These are phyloP conservation scores for Aspergillus vadensis DNA, from an alignment of 2,329 filamentous ascomycete species.

Conservation along the genomic window DNA sequence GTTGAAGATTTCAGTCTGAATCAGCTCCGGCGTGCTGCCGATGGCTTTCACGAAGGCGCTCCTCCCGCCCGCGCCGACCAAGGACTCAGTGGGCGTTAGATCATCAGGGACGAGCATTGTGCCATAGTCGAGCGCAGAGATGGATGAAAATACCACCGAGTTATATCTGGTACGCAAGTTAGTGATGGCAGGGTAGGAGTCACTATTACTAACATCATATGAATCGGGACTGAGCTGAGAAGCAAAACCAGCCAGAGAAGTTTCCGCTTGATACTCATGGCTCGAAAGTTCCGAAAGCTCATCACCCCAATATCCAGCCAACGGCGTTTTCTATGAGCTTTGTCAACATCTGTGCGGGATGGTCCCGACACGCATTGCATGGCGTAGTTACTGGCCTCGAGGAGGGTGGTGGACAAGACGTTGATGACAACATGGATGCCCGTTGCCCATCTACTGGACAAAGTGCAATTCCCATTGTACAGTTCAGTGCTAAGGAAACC, in stretches of 20 bases:
- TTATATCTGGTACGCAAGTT: slow-evolving; percentile 14
- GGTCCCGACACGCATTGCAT: slow-evolving; percentile 57
- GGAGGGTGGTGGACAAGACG: slow-evolving; percentile 47
- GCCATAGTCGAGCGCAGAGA: slow-evolving; percentile 9
- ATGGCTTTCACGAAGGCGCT: neutral
- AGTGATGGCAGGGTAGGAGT: neutral
- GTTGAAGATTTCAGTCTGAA: slow-evolving; percentile 6
- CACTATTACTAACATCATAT: slow-evolving; percentile 13
- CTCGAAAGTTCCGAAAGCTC: slow-evolving; percentile 31
- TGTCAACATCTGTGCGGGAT: slow-evolving; percentile 52
- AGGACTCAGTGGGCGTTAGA: neutral
- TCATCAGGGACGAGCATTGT: slow-evolving; percentile 3
- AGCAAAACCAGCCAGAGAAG: slow-evolving; percentile 17
- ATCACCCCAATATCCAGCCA: slow-evolving; percentile 52
- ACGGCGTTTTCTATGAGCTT: slow-evolving; percentile 45
- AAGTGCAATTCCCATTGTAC: slow-evolving; percentile 16
- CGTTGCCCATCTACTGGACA: slow-evolving; percentile 14
- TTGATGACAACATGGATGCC: slow-evolving; percentile 53
- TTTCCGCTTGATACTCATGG: slow-evolving; percentile 34
- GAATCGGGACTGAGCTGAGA: slow-evolving; percentile 17
- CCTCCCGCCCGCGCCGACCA: neutral
- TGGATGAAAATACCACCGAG: slow-evolving; percentile 17
- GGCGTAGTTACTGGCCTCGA: slow-evolving; percentile 53
- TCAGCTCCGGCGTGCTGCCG: slow-evolving; percentile 1
- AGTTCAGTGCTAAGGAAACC: slow-evolving; percentile 2